phyloP scores from a whole-genome alignment of 768 basidiomycete species.

The Filobasidium wieringae region DNA sequence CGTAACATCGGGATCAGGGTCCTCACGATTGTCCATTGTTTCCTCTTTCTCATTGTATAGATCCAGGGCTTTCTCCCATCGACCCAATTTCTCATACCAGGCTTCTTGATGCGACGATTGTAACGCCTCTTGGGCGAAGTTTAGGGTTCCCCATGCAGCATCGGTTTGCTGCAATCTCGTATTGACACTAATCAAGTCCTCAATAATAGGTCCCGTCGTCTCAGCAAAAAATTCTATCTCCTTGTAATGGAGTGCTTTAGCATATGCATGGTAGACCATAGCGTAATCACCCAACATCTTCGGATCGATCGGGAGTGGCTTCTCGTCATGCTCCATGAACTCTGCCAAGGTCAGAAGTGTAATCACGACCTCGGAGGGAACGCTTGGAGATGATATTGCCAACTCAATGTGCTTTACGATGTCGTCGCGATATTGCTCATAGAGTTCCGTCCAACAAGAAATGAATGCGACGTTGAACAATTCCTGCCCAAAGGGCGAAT shows the following conservation, averaged over 20 bases:
- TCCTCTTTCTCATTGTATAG: conserved; percentile 71
- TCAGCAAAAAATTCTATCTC: conserved; percentile 93
- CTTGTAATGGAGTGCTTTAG: conserved; percentile 96
- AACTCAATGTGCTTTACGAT: conserved; percentile 77
- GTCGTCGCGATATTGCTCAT: conserved; percentile 95
- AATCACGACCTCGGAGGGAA: conserved; percentile 81
- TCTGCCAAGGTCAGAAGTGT: conserved; percentile 85
- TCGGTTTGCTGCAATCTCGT: conserved; percentile 93
- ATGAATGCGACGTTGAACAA: conserved; percentile 97
- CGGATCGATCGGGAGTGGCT: conserved; percentile 83
- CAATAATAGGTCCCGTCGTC: conserved; percentile 73
- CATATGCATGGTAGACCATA: conserved; percentile 82
- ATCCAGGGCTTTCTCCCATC: conserved; percentile 85
- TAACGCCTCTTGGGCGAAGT: conserved; percentile 60
- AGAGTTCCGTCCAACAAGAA: conserved; percentile 92
- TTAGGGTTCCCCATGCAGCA: conserved; percentile 91
- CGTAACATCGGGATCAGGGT: conserved; percentile 57
- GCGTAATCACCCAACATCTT: conserved; percentile 88
- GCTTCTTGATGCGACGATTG: conserved; percentile 87
- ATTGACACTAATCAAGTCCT: conserved; percentile 90
- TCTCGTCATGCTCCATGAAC: conserved; percentile 99
- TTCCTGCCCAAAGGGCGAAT: conserved; percentile 81
- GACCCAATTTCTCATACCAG: conserved; percentile 92
- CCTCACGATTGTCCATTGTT: conserved; percentile 35
- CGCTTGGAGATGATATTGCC: conserved; percentile 60